Conservation (phyloP, 2,329 filamentous ascomycete genomes). For the Pyrenophora seminiperda region DNA sequence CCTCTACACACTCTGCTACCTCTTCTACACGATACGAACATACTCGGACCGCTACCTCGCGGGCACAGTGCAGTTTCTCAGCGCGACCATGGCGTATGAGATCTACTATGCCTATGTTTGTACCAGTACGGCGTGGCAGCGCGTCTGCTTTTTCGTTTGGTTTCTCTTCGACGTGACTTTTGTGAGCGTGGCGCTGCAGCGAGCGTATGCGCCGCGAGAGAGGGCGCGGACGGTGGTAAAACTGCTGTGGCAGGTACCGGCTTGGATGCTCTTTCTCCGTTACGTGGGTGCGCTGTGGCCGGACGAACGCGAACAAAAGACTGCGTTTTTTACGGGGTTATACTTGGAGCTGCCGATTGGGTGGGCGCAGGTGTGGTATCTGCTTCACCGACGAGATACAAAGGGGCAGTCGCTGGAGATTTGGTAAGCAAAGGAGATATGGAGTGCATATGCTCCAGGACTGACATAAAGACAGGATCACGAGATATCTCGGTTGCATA, state of each 20-base stretch:
- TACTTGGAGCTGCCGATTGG: slow-evolving; percentile 48
- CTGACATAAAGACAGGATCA: slow-evolving; percentile 37
- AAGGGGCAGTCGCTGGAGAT: slow-evolving; percentile 50
- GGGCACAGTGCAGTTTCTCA: slow-evolving; percentile 40
- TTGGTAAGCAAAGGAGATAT: slow-evolving; percentile 41
- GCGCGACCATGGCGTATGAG: slow-evolving; percentile 48
- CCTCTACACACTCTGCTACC: slow-evolving; percentile 50
- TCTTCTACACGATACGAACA: slow-evolving; percentile 49
- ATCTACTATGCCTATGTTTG: slow-evolving; percentile 49
- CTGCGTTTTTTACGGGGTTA: slow-evolving; percentile 49
- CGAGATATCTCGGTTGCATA: slow-evolving; percentile 47
- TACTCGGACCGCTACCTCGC: slow-evolving; percentile 44
- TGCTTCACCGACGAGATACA: slow-evolving; percentile 38
- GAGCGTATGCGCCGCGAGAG: slow-evolving; percentile 33
- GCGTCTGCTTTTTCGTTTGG: slow-evolving; percentile 46
- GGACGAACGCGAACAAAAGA: slow-evolving; percentile 49
- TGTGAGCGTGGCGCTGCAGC: slow-evolving; percentile 39
- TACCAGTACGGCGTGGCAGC: slow-evolving; percentile 44
- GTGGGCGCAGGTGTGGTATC: slow-evolving; percentile 43
- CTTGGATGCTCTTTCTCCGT: slow-evolving; percentile 40
- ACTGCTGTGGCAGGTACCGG: slow-evolving; percentile 33
- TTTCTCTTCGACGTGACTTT: slow-evolving; percentile 47
- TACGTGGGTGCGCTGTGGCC: slow-evolving; percentile 37
- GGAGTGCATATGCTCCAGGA: no score
- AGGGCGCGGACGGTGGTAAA: slow-evolving; percentile 29